phyloP scores from a whole-genome alignment of 495 filamentous ascomycete species.

The Penicillium steckii region DNA sequence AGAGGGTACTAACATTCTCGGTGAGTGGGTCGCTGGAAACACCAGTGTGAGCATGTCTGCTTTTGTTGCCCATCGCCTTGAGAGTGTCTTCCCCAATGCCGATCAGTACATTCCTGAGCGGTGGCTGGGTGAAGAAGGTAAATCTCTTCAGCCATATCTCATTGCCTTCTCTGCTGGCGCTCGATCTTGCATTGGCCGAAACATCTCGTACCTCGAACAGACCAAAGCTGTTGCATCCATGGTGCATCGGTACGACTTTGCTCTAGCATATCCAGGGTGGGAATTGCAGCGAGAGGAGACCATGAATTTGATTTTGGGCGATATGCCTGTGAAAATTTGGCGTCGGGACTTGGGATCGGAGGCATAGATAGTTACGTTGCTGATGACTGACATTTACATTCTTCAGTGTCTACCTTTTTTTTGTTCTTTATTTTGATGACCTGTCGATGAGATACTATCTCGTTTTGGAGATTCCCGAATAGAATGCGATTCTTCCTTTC shows the following conservation, averaged over 20 bases:
- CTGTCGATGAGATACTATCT: not conserved
- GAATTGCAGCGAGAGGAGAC: constrained; percentile 38
- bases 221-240: constrained; percentile 39
- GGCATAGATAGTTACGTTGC: constrained; percentile 4
- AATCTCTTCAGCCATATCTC: constrained; percentile 42
- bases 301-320: constrained; percentile 37
- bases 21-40: constrained; percentile 37
- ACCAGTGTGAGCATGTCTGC: constrained; percentile 35
- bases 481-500: too few species aligned
- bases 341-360: constrained; percentile 16
- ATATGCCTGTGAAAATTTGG: constrained; percentile 47
- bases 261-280: constrained; percentile 36
- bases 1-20: constrained; percentile 37
- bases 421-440: not conserved
- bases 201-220: constrained; percentile 47
- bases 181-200: constrained; percentile 41
- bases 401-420: not conserved
- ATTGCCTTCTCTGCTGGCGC: constrained; percentile 43
- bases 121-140: constrained; percentile 37
- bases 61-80: constrained; percentile 31
- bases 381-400: not conserved
- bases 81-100: constrained; percentile 29
- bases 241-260: constrained; percentile 46
- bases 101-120: constrained; percentile 37
- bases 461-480: not conserved